These are phyloP conservation scores for Diaporthe eres DNA, from an alignment of 2,329 filamentous ascomycete genomes.

Conservation along the genomic window DNA sequence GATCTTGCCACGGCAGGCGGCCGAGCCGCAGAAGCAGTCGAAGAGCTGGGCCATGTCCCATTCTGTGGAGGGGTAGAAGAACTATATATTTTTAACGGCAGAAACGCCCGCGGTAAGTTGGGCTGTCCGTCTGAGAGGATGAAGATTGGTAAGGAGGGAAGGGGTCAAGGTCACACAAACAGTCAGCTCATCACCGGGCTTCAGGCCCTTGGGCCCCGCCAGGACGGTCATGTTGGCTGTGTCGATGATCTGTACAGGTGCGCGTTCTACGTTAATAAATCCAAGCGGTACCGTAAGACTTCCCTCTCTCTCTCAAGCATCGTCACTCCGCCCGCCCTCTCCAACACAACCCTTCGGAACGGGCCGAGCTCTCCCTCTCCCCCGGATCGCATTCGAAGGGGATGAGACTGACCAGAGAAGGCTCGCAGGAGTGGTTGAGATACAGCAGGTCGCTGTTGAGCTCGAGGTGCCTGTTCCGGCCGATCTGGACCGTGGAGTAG, in stretches of 20 bases:
- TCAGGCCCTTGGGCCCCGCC: slow-evolving; percentile 69
- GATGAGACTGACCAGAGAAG: slow-evolving; percentile 67
- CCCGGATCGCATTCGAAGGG: not conserved
- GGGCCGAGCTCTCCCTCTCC: slow-evolving; percentile 43
- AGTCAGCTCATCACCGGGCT: slow-evolving; percentile 70
- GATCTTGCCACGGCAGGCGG: slow-evolving; percentile 73
- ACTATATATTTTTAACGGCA: slow-evolving; percentile 53
- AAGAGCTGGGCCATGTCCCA: slow-evolving; percentile 83
- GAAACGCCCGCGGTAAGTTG: not conserved
- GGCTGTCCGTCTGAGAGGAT: too few species aligned
- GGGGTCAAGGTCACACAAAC: too few species aligned
- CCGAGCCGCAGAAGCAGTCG: slow-evolving; percentile 72
- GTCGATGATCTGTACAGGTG: slow-evolving; percentile 68
- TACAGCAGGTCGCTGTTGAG: slow-evolving; percentile 77
- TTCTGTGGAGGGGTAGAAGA: slow-evolving; percentile 84
- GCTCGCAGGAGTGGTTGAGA: slow-evolving; percentile 78
- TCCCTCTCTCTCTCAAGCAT: not conserved
- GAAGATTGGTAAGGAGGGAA: too few species aligned
- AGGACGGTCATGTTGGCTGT: slow-evolving; percentile 69
- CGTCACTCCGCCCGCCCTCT: not conserved
- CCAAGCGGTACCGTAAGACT: not conserved
- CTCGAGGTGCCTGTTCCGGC: slow-evolving; percentile 68
- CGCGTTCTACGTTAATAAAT: not conserved
- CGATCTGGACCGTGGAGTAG: slow-evolving; percentile 76
- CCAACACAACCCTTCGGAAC: not conserved